Conservation (phyloP, 352 stramenopile species). For the Phytopythium helicoides region DNA sequence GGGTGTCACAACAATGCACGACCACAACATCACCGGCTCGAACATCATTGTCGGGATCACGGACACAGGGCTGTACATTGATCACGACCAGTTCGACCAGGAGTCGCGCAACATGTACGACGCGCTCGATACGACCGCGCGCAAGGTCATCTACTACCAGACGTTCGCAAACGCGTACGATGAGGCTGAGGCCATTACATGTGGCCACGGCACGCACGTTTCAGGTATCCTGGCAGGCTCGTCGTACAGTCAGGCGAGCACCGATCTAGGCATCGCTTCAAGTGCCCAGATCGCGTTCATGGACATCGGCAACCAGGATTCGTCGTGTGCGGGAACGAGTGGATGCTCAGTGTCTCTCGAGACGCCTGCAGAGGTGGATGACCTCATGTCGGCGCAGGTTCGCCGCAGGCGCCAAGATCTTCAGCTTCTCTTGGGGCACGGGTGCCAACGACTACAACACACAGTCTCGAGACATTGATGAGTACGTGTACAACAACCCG, state of each 20-base stretch:
- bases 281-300: conserved; percentile 86
- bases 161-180: conserved; percentile 70
- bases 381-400: conserved; percentile 63
- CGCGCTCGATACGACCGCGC: conserved; percentile 40
- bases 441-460: conserved; percentile 61
- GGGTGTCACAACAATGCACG: conserved; percentile 45
- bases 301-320: conserved; percentile 74
- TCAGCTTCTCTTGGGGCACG: conserved; percentile 72
- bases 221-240: conserved; percentile 75
- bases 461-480: conserved; percentile 53
- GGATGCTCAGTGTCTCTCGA: conserved; percentile 43
- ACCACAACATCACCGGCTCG: conserved; percentile 64
- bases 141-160: conserved; percentile 85
- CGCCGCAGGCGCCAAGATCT: conserved; percentile 49
- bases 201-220: conserved; percentile 89
- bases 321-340: conserved; percentile 27
- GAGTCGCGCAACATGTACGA: conserved; percentile 54
- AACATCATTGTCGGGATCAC: conserved; percentile 70
- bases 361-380: conserved; percentile 39
- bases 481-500: conserved; percentile 77
- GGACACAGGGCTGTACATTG: conserved; percentile 75
- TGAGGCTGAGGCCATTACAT: conserved; percentile 55
- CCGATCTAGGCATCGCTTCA: conserved; percentile 69
- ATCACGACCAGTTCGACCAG: conserved; percentile 82
- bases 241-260: conserved; percentile 31